Base-by-base conservation (phyloP, 306 rosid species). In the Trifolium fragiferum region DNA sequence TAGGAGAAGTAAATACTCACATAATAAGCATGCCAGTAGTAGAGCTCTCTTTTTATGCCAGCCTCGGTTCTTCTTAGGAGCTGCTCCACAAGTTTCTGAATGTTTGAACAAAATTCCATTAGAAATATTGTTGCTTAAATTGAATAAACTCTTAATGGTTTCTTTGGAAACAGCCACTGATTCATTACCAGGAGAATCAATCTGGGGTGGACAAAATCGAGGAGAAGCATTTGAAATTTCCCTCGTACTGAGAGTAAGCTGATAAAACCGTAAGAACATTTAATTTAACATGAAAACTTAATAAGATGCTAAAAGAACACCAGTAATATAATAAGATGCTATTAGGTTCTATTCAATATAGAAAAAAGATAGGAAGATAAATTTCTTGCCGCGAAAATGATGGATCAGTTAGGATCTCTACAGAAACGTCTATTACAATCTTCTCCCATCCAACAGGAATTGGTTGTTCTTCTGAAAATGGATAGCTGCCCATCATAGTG, bases 1-100 rank as follows among this genome's bases (percentile, higher is more conserved):
- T 70, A 44, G 50, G 62, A 64, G 38, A 50, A 66, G 92, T 88
- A 21, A 66, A 43, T 66, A 67, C 72, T 67, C 80, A 91, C 98
- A 81, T 93, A 93, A 73, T 89, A 93, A 54, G 91, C 92, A 82
- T 89, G 96, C 97, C 97, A 93, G 46, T 91, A 91, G 71, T 88
- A 89, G 49, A 93, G 83, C 67, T 91, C 96, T 83, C 96, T 87
- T 73, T 75, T 93, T 33, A 83, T 70, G 70, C 76, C 77, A 69
- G 30, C 63, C 0, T 87, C 97, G 38, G 77, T 77, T 88, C 87
- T 83, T 67, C 80, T 88, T 8, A 89, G 85, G 53, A 93, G 86
- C 49, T 89, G 85, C 78, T 91, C 96, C 80, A 88, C 91, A 0
- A 91, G 91, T 83, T 84, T 93, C 98, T 93, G 91, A 88, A 77